phyloP scores from a whole-genome alignment of 306 rosid species.

The Quercus alba region DNA sequence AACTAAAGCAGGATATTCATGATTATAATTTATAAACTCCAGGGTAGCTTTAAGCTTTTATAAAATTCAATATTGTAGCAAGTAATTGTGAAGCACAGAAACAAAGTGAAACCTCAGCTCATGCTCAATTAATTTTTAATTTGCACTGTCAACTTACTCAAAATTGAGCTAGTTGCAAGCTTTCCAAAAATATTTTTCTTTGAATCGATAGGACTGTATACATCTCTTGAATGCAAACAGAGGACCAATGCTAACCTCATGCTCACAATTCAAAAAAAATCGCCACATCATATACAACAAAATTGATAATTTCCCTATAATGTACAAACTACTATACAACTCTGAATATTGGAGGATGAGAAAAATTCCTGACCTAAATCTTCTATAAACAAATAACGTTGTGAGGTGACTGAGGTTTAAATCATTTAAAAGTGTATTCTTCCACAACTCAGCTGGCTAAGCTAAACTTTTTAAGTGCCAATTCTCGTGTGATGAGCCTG shows the following conservation, averaged over 20 bases:
- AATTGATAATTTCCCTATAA: conserved; percentile 6
- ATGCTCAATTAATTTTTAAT: no score
- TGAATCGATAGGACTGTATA: background rate
- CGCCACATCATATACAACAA: conserved; percentile 8
- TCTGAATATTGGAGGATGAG: background rate
- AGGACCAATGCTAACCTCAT: background rate
- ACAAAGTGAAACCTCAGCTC: no score
- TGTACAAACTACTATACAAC: conserved; percentile 32
- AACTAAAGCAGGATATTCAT: no score
- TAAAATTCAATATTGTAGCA: no score
- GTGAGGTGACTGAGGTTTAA: conserved; percentile 1
- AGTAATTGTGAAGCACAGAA: no score
- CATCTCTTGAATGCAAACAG: background rate
- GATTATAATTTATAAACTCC: no score
- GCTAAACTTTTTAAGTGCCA: conserved; percentile 61
- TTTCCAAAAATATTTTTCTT: background rate
- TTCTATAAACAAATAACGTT: conserved; percentile 14
- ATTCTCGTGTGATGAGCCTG: conserved; percentile 54
- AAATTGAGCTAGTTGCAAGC: background rate
- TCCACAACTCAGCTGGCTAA: conserved; percentile 28
- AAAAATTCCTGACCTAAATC: conserved; percentile 4
- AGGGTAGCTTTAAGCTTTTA: no score
- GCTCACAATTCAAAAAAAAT: background rate
- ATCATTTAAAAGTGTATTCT: conserved; percentile 31
- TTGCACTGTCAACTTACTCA: background rate